phyloP scores from a whole-genome alignment of 129 eudicot species.

The Lonicera japonica region DNA sequence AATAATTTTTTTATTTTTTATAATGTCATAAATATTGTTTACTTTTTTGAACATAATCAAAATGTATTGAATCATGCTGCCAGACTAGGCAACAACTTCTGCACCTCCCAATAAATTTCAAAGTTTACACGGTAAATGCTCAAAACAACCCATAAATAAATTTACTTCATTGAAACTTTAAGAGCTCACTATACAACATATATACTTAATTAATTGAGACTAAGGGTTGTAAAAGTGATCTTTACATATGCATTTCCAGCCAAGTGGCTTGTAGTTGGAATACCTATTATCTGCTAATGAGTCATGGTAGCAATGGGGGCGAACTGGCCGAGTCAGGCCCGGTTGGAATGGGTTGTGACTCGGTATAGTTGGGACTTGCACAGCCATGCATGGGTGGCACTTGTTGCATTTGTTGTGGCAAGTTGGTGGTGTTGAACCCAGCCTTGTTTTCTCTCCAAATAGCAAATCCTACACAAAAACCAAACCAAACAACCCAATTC shows the following conservation, averaged over 20 bases:
- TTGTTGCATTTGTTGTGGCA: constrained; percentile 62
- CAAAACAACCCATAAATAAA: too few relatives aligned
- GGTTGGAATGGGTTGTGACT: constrained; percentile 48
- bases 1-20: too few relatives aligned
- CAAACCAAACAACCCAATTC: not conserved
- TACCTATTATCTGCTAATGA: constrained; percentile 36
- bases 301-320: constrained; percentile 27
- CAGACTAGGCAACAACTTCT: too few relatives aligned
- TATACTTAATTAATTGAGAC: not conserved
- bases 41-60: too few relatives aligned
- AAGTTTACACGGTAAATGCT: too few relatives aligned
- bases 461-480: constrained; percentile 19
- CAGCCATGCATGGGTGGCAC: constrained; percentile 71
- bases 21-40: too few relatives aligned
- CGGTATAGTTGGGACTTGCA: constrained; percentile 44
- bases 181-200: too few relatives aligned
- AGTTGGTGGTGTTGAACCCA: constrained; percentile 64
- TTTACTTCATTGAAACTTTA: too few relatives aligned
- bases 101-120: too few relatives aligned
- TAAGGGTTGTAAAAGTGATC: constrained; percentile 76
- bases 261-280: constrained; percentile 91
- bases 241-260: constrained; percentile 84
- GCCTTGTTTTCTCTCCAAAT: constrained; percentile 40
- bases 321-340: constrained; percentile 10
- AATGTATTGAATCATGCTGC: too few relatives aligned